Base-by-base conservation (phyloP, 352 stramenopile genomes). In the Globisporangium heterothallicum region DNA sequence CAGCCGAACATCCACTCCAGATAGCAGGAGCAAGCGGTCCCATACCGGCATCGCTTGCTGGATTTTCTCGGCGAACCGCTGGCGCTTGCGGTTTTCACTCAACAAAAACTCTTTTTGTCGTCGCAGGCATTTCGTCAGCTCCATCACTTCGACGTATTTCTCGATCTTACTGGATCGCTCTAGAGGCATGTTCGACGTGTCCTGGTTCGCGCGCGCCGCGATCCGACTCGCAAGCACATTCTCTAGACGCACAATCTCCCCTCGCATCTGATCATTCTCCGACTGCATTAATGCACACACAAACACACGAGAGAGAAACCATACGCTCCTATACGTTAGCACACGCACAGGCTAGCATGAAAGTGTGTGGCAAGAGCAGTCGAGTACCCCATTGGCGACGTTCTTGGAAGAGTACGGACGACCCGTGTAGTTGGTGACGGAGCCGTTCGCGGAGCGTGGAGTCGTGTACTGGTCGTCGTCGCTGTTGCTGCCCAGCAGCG, bases 71-170 rank as follows among this genome's bases (percentile, higher is more conserved):
- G 81, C 81, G 54, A 92, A 92, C 35, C 78, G 78, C 60, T 92
- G 78, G 47, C 81, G 77, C 63, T 92, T 92, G 67, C 78, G 78
- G 61, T 92, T 92, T 52, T 92, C 81, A 29, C 73, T 89, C 25
- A 92, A 57, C n/a, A 92, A 34, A 34, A 90, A 92, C 69, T 92
- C 77, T 52, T 92, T 89, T 52, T 92, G 81, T 29, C 81, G 81
- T 26, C 81, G 81, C 48, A 92, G 63, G 66, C 81, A 92, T 64
- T 92, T 92, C 59, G 78, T 92, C 22, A 92, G 74, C 41, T 92
- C 81, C 81, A 92, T 90, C 21, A 90, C 78, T 56, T 92, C 81
- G 45, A 90, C 77, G 66, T 92, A 92, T 52, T 92, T 92, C 49
- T 92, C 81, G 45, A 92, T 92, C 57, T 89, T 89, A 56, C 66